phyloP scores from a whole-genome alignment of 768 basidiomycete species.

The Boletellus ananiceps region DNA sequence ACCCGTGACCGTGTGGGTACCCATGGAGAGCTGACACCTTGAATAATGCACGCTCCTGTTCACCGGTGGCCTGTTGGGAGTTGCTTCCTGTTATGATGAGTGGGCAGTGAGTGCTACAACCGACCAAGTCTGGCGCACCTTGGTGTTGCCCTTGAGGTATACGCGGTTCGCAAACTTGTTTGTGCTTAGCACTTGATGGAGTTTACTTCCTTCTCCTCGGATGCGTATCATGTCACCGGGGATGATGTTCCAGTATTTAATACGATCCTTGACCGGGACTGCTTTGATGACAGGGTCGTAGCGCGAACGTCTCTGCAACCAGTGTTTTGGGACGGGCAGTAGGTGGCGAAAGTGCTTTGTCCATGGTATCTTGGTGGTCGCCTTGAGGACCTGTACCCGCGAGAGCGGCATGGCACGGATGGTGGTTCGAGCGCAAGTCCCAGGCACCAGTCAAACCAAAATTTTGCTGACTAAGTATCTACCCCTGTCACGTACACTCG shows the following conservation, averaged over 20 bases:
- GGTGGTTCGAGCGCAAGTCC: background rate
- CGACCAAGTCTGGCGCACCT: constrained; percentile 20
- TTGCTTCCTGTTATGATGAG: constrained; percentile 17
- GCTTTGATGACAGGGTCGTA: constrained; percentile 46
- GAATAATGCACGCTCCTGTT: constrained; percentile 62
- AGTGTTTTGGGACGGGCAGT: constrained; percentile 53
- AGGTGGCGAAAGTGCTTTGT: constrained; percentile 68
- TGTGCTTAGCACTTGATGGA: constrained; percentile 70
- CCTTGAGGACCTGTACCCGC: constrained; percentile 38
- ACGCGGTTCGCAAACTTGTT: constrained; percentile 69
- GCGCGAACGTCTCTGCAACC: constrained; percentile 41
- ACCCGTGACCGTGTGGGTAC: constrained; percentile 44
- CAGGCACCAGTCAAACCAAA: background rate
- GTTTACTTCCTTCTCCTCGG: constrained; percentile 55
- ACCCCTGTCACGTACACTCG: background rate
- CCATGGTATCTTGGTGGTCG: constrained; percentile 51
- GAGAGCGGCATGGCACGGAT: constrained; percentile 26
- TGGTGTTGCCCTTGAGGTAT: constrained; percentile 45
- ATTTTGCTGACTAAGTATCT: constrained; percentile 19
- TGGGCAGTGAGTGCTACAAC: background rate
- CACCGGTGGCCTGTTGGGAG: constrained; percentile 22
- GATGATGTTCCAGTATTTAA: constrained; percentile 85
- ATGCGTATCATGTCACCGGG: constrained; percentile 78
- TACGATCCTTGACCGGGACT: constrained; percentile 60
- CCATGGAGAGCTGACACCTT: constrained; percentile 71